These are phyloP conservation scores for Monosporascus sp. DNA, from an alignment of 2,329 filamentous ascomycete species.

Conservation along the genomic window DNA sequence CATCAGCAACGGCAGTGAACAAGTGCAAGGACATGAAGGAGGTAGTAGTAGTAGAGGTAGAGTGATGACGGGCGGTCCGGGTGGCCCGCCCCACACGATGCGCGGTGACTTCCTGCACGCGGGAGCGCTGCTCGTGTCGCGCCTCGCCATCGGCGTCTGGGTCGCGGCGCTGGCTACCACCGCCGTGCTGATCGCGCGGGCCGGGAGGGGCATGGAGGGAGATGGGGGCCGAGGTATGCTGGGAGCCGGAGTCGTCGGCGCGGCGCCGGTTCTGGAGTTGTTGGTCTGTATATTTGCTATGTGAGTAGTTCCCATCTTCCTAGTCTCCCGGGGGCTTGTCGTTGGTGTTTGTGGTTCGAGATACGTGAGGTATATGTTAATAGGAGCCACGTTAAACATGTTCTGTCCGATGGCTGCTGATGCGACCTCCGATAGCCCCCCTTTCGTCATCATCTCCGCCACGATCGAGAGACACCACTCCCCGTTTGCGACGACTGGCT, in stretches of 20 bases:
- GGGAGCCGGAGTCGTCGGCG: slow-evolving; percentile 17
- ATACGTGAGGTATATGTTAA: too few species aligned
- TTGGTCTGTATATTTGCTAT: slow-evolving; percentile 25
- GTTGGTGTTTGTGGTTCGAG: too few species aligned
- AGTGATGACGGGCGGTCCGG: slow-evolving; percentile 16
- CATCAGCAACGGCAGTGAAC: neutral
- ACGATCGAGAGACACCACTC: slow-evolving; percentile 24
- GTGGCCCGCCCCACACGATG: slow-evolving; percentile 18
- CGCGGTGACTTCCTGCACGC: slow-evolving; percentile 25
- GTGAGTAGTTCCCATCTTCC: slow-evolving; percentile 15
- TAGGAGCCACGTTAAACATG: too few species aligned
- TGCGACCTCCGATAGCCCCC: slow-evolving; percentile 13
- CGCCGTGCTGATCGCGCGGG: slow-evolving; percentile 20
- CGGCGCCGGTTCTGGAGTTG: slow-evolving; percentile 24
- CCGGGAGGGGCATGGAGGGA: neutral
- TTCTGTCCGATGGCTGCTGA: neutral
- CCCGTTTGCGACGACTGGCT: slow-evolving; percentile 22
- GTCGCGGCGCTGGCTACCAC: slow-evolving; percentile 24
- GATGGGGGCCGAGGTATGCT: neutral
- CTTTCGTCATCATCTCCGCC: slow-evolving; percentile 24
- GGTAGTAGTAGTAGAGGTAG: neutral
- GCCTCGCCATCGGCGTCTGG: slow-evolving; percentile 26
- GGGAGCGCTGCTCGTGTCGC: slow-evolving; percentile 23
- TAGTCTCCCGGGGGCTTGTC: too few species aligned
- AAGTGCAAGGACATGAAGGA: neutral